Base-by-base conservation (phyloP, 768 basidiomycete genomes). In the Tulasnella sp. region DNA sequence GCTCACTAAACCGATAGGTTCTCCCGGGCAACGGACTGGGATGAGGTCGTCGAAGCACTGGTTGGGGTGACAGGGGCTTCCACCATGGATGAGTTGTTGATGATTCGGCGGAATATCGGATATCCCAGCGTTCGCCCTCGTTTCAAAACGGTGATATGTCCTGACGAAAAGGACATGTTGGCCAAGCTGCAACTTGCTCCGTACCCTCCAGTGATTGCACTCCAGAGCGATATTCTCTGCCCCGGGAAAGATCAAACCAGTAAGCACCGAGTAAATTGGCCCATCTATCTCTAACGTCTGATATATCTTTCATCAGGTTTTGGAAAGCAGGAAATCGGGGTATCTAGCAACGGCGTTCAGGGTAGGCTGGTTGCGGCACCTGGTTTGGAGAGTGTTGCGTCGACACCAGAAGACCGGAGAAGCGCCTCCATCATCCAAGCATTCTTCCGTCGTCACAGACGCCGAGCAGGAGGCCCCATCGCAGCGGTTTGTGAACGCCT, bases 371-470 rank as follows among this genome's bases (percentile, higher is more conserved):
- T n/a, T 11, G 54, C 24, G 24, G 54, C 54, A 12, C 54, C 54
- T n/a, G 22, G 24, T n/a, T 54, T 54, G 54, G 54, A 54, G 24
- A 54, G 54, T n/a, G 24, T 54, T n/a, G 54, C 54, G 12, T 54
- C 54, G 1, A 54, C 54, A 1, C 54, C 54, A n/a, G 54, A 54
- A 54, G 54, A 54, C 24, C 24, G 54, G 12, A 24, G 54, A 54
- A 54, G 54, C 11, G 54, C 54, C 7, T 54, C 54, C 2, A 37
- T 73, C 37, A 73, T 73, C 16, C 72, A 73, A 12, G 72, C 72
- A n/a, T 73, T 37, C 72, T 73, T 73, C 28, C 72, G 72, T 22
- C 72, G 72, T 37, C 42, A 73, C 72, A 37, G 72, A 8, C 34
- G 42, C 9, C 72, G 72, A 18, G 42, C 42, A 37, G 72, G 72